Percentiles rank a stretch among this genome's conserved stretches.
Conservation (phyloP, 495 filamentous ascomycete genomes). For the Rhizodiscina lignyota region DNA sequence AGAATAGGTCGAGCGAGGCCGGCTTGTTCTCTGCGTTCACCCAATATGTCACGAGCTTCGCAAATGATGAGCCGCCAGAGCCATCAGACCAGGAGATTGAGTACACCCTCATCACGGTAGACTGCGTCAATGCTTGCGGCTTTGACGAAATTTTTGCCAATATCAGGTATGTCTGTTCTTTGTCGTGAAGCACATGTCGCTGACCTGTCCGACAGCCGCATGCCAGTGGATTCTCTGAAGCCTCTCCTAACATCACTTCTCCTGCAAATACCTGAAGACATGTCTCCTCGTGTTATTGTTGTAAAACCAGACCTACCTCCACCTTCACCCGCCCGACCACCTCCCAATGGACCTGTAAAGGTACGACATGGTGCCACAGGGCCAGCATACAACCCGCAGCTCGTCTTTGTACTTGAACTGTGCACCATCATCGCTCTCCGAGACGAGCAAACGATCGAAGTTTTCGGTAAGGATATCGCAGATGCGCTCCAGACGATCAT, state of each 20-base stretch:
- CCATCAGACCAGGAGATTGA: conserved; percentile 95
- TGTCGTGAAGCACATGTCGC: not conserved
- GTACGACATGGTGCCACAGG: conserved; percentile 34
- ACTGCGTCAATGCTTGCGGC: conserved; percentile 81
- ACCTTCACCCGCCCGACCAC: conserved; percentile 24
- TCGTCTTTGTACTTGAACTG: conserved; percentile 79
- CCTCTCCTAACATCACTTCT: conserved; percentile 58
- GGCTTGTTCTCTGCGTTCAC: conserved; percentile 88
- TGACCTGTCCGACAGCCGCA: conserved; percentile 30
- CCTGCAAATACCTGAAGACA: conserved; percentile 72
- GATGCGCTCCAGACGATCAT: conserved; percentile 67
- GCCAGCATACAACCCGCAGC: conserved; percentile 67
- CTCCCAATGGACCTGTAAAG: no score
- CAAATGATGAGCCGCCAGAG: conserved; percentile 92
- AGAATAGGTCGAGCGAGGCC: conserved; percentile 53
- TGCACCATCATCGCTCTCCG: conserved; percentile 71
- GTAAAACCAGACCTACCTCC: conserved; percentile 68
- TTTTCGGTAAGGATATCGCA: conserved; percentile 60
- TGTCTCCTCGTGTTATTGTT: conserved; percentile 63
- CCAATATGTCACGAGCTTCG: conserved; percentile 95
- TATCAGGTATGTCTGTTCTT: conserved; percentile 46
- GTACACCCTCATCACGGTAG: conserved; percentile 83
- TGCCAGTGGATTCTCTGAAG: conserved; percentile 49
- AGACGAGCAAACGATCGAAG: conserved; percentile 50
- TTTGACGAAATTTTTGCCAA: conserved; percentile 73